These are phyloP conservation scores for Tetragonia tetragonoides DNA, from an alignment of 148 eudicot genomes.

Conservation along the genomic window DNA sequence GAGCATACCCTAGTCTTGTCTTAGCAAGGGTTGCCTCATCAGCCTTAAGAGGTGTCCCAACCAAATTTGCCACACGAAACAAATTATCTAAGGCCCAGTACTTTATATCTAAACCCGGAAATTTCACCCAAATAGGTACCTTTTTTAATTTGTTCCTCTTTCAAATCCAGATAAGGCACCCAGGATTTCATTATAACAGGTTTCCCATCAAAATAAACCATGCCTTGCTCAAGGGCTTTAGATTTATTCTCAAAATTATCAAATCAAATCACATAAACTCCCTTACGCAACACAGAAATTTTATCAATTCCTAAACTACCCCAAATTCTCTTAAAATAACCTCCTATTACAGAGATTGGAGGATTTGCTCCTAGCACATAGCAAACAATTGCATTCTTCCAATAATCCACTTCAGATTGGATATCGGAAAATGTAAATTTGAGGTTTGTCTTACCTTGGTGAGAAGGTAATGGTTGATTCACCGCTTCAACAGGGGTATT, in stretches of 20 bases:
- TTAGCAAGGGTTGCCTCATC: neutral
- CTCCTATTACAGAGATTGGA: neutral
- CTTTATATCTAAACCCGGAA: neutral
- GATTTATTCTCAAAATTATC: neutral
- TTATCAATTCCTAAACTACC: neutral
- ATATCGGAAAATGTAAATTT: neutral
- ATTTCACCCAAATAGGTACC: neutral
- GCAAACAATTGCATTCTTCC: neutral
- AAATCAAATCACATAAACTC: neutral
- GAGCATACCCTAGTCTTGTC: neutral
- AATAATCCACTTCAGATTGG: neutral
- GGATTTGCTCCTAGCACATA: neutral
- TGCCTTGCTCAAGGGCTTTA: neutral
- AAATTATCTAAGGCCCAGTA: neutral
- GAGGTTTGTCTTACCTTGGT: too few species aligned
- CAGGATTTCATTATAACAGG: neutral
- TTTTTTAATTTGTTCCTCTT: neutral
- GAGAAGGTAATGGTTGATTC: too few species aligned
- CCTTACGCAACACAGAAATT: neutral
- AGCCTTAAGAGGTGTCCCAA: neutral
- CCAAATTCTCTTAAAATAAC: neutral
- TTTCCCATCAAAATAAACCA: neutral
- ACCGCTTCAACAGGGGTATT: too few species aligned
- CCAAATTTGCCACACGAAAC: neutral
- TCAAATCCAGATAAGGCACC: neutral